Base-by-base conservation (phyloP, 176 grass and related monocot species). In the Urochloa ruziziensis region DNA sequence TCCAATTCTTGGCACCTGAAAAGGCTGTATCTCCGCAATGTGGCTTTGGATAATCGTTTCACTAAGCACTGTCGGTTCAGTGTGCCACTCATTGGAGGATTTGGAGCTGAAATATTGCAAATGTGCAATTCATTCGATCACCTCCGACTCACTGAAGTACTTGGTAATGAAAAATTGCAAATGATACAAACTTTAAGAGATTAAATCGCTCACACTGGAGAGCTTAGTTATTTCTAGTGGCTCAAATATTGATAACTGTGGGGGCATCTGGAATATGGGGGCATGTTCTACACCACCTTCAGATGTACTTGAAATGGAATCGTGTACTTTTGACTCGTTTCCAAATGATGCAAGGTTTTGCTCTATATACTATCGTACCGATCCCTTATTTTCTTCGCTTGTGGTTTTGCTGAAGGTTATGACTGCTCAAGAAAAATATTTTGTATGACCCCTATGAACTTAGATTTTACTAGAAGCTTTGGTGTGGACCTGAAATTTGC, bases 1-100 rank as follows among this genome's bases (percentile, higher is more conserved):
- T 73, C 60, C 8, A 15, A 24, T 29, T 84, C 61, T n/a, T 76
- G 72, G 47, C 72, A 36, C 46, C 34, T 84, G 4, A 67, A 67
- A 19, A 76, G 47, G 47, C 35, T 84, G 29, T 18, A 54, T 30
- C 71, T 84, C 64, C 6, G 35, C 37, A 15, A 13, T 40, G 9
- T 75, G 3, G 19, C 25, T 19, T 12, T 84, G 59, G 60, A 57
- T 30, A 67, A 42, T 27, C 25, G 6, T 17, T 76, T 84, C 3
- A 61, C 82, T 1, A 19, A 67, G 60, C 47, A 76, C n/a, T 37
- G 25, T 84, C 13, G n/a, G 46, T n/a, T 84, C 18, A 1, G 29
- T 47, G 25, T 84, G 59, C 47, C 23, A 0, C 17, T 13, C 12
- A 0, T 28, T 84, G 46, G 61, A 84, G 47, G 72, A 30, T 43